phyloP scores from a whole-genome alignment of 208 protist species.

The Trypanosoma melophagium region DNA sequence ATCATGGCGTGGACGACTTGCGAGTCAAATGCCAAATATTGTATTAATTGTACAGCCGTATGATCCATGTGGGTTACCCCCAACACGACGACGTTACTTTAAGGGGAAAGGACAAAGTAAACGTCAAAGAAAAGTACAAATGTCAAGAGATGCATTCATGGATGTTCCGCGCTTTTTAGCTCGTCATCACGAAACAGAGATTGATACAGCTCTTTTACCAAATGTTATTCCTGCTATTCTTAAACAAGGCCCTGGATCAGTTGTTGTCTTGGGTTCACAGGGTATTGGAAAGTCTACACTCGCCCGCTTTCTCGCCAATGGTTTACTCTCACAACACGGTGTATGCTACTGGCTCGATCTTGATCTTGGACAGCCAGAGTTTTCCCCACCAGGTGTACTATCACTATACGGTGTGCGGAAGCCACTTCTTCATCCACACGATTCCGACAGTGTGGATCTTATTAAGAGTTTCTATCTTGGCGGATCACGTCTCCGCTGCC shows the following conservation, averaged over 20 bases:
- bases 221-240: constrained; percentile 51
- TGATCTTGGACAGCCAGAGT: constrained; percentile 88
- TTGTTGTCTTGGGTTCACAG: constrained; percentile 71
- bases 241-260: constrained; percentile 33
- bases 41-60: constrained; percentile 65
- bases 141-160: constrained; percentile 42
- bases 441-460: constrained; percentile 37
- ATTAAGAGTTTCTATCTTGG: constrained; percentile 60
- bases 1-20: constrained; percentile 47
- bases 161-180: constrained; percentile 72
- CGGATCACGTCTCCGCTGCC: constrained; percentile 43
- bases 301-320: constrained; percentile 73
- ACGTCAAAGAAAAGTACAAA: neutral
- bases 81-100: constrained; percentile 25
- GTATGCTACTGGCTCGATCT: constrained; percentile 83
- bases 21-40: constrained; percentile 37
- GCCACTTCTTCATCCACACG: constrained; percentile 53
- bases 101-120: too few relatives aligned
- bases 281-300: constrained; percentile 88
- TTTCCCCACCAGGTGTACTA: constrained; percentile 74
- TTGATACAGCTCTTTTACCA: constrained; percentile 61
- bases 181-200: constrained; percentile 32
- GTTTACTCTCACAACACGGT: constrained; percentile 70
- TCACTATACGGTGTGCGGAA: constrained; percentile 50
- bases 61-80: constrained; percentile 22